phyloP scores from a whole-genome alignment of 2,329 filamentous ascomycete genomes.

The Hypoxylon sp. region DNA sequence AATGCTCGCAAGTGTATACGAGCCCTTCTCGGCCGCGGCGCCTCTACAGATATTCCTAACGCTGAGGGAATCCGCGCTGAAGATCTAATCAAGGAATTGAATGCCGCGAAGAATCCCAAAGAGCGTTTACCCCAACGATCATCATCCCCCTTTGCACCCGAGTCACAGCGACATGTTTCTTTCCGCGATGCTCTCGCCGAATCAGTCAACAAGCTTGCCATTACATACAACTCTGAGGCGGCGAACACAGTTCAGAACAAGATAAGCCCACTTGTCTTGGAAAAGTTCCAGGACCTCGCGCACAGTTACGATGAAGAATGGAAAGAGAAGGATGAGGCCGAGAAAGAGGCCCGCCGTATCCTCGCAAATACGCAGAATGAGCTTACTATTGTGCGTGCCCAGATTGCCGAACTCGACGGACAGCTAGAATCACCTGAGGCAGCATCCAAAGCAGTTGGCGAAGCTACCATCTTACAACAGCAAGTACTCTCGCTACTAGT shows the following conservation, averaged over 20 bases:
- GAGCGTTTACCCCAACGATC: constrained; percentile 80
- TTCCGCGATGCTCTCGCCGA: constrained; percentile 67
- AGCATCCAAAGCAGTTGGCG: constrained; percentile 65
- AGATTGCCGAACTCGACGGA: constrained; percentile 71
- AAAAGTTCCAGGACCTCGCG: constrained; percentile 80
- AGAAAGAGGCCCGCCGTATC: constrained; percentile 76
- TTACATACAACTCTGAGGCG: constrained; percentile 72
- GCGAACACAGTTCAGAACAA: constrained; percentile 78
- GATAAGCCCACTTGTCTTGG: constrained; percentile 77
- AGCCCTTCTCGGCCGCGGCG: constrained; percentile 81
- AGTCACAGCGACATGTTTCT: constrained; percentile 70
- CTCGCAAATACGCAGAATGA: constrained; percentile 78
- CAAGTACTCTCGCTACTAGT: constrained; percentile 66
- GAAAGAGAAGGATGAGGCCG: constrained; percentile 78
- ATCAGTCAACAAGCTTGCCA: constrained; percentile 59
- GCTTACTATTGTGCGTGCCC: constrained; percentile 71
- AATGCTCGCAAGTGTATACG: constrained; percentile 93
- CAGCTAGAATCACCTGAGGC: constrained; percentile 70
- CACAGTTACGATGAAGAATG: constrained; percentile 82
- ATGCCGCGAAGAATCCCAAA: constrained; percentile 74
- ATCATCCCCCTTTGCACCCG: constrained; percentile 78
- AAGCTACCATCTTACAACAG: constrained; percentile 66
- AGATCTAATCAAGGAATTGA: constrained; percentile 83
- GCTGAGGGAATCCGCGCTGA: constrained; percentile 86
- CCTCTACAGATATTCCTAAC: constrained; percentile 86